Evolutionary conservation across 495 filamentous ascomycete genomes (phyloP), one percentile per base, ranked within the genome.

Genomic region (Pseudoneurospora amorphoporcata): DNA sequence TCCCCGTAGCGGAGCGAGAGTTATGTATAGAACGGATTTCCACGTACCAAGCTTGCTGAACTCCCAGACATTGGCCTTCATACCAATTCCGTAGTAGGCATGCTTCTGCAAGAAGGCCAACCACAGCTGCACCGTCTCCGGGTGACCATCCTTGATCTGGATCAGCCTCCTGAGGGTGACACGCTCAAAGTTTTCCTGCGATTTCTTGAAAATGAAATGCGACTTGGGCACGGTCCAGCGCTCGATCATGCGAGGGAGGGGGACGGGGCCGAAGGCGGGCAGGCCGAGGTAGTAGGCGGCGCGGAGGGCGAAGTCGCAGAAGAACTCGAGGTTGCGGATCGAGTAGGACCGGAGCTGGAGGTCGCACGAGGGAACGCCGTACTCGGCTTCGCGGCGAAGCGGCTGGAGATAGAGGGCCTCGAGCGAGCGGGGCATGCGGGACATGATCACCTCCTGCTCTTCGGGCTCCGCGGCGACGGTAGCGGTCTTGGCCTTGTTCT

Each of bases 61-160:
- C 78, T 95, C 92, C 91, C 91, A 99, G 68, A 98, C 87, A 78
- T 99, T 98, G 35, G 96, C 95, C 86, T 99, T 99, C 94, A 99
- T 97, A 77, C 95, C 95, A 37, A 98, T 90, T 9, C 96, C 95
- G 79, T 96, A 92, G 79, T 95, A 97, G 16, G 91, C 90, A 78
- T 97, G 90, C 82, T 95, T 97, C 80, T 89, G 88, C 74, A 99
- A 79, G 74, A 95, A 98, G 14, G 92, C 94, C 61, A 99, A 82
- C 95, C 95, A 99, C 35, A 92, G 77, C 81, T 95, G 90, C 42
- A 99, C 94, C 4, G 87, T 89, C 81, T 97, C 93, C 14, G 93
- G 90, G 81, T 97, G 86, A 8, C 94, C 96, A 81, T 98, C 95
- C 77, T 93, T 90, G 79, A 99, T 94, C 84, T 97, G 94, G 69